Base-by-base conservation (phyloP, 1,284 basidiomycete genomes). In the Heterobasidion annosum region DNA sequence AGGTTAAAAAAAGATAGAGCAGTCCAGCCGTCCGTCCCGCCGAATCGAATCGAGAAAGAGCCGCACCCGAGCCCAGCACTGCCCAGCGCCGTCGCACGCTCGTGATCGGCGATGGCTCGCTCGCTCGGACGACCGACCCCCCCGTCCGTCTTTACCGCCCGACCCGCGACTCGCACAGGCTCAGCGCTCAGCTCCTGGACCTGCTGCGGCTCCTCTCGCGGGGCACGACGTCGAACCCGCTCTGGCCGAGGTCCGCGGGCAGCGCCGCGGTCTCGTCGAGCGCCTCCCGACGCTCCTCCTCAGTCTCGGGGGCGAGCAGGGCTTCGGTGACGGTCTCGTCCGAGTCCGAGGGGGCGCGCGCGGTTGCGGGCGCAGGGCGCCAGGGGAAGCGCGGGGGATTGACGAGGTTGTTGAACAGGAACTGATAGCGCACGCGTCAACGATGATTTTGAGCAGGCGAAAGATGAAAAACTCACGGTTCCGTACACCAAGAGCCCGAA, bases 401-500 rank as follows among this genome's bases (percentile, higher is more conserved):
- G 57, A 91, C 79, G 48, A 91, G 74, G 64, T 82, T 79, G 69
- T 91, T 91, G 72, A 91, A 91, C 49, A 90, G 69, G 75, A 91
- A 91, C 63, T 65, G 45, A 12, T 56, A 33, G 40, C 19, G 10
- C 37, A 10, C 6, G 45, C 10, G 37, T 12, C 2, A n/a, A 12
- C 10, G 37, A 40, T 8, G 37, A 40, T 25, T 25, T 25, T 4
- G 25, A n/a, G 6, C 10, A 5, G 37, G n/a, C n/a, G 19, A 34
- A 13, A 45, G 54, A 19, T 51, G 13, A 40, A 32, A 13, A 7
- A 60, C 63, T 52, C 40, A 68, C 65, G 43, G 69, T 70, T 45
- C 69, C 68, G 56, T 70, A 70, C 43, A 98, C 95, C 57, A 99
- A 79, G 53, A 98, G 71, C 8, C 78, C 82, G 69, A 99, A 99